phyloP scores from a whole-genome alignment of 805 yeast species.

The Lipomyces orientalis region DNA sequence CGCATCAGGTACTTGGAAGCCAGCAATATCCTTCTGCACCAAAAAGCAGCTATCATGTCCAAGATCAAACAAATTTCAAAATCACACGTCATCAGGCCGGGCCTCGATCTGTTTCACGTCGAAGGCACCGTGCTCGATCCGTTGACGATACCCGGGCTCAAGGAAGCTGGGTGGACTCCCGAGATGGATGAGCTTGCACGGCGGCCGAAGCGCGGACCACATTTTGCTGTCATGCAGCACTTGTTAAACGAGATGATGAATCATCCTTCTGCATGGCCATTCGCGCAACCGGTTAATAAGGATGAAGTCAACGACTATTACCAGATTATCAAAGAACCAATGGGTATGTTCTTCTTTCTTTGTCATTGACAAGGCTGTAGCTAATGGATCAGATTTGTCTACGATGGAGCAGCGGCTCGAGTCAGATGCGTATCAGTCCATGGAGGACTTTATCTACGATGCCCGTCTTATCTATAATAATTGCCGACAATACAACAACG shows the following conservation, averaged over 20 bases:
- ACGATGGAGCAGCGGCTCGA: constrained; percentile 95
- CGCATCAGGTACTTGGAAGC: constrained; percentile 85
- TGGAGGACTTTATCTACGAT: constrained; percentile 92
- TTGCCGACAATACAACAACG: constrained; percentile 91
- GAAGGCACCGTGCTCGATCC: constrained; percentile 63
- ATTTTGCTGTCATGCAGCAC: constrained; percentile 90
- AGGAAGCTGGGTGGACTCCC: constrained; percentile 96
- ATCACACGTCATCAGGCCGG: constrained; percentile 81
- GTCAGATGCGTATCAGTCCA: constrained; percentile 85
- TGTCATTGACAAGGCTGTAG: neutral
- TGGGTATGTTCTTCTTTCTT: constrained; percentile 56
- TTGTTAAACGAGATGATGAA: constrained; percentile 85
- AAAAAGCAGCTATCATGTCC: constrained; percentile 86
- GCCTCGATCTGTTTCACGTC: constrained; percentile 72
- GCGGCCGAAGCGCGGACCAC: constrained; percentile 92
- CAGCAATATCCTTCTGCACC: constrained; percentile 80
- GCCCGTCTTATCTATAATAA: constrained; percentile 84
- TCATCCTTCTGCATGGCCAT: constrained; percentile 99
- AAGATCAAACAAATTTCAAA: constrained; percentile 80
- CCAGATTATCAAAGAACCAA: constrained; percentile 95
- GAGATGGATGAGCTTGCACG: constrained; percentile 98
- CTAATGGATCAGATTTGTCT: constrained; percentile 56
- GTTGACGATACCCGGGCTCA: constrained; percentile 82
- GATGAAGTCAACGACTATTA: constrained; percentile 95
- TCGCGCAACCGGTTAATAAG: constrained; percentile 86